Conservation (phyloP, 2,329 filamentous ascomycete genomes). For the Acephala macrosclerotiorum region DNA sequence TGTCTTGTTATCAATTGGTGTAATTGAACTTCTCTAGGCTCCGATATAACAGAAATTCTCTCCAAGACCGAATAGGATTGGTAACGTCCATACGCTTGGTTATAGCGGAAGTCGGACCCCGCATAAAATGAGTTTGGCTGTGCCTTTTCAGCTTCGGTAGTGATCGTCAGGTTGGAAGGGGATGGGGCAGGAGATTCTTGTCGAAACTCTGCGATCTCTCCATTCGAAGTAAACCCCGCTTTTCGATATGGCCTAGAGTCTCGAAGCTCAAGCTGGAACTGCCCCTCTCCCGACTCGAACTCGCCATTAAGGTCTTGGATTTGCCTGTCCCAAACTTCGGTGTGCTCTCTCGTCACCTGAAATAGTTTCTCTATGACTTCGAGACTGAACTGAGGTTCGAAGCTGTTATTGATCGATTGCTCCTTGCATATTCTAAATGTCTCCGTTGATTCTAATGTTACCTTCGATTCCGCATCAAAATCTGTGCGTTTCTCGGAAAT, state of each 20-base stretch:
- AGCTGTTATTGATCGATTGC: neutral
- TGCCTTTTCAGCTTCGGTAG: neutral
- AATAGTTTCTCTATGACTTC: neutral
- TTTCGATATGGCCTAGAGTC: neutral
- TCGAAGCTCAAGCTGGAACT: neutral
- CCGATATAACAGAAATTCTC: neutral
- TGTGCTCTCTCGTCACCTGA: neutral
- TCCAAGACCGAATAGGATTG: neutral
- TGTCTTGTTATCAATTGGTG: neutral
- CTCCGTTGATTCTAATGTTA: neutral
- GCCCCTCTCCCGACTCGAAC: neutral
- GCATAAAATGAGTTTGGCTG: neutral
- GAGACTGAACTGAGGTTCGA: neutral
- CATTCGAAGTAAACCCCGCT: neutral
- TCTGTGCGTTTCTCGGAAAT: neutral
- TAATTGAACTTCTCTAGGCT: neutral
- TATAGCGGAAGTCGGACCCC: neutral
- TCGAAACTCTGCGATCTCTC: neutral
- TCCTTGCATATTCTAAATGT: neutral
- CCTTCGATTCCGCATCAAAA: neutral
- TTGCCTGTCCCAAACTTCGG: neutral
- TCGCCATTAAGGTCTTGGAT: neutral
- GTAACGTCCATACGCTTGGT: neutral
- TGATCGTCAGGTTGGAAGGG: neutral
- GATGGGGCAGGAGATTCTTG: neutral